Conservation (phyloP, 768 basidiomycete species). For the Mycena kentingensis region DNA sequence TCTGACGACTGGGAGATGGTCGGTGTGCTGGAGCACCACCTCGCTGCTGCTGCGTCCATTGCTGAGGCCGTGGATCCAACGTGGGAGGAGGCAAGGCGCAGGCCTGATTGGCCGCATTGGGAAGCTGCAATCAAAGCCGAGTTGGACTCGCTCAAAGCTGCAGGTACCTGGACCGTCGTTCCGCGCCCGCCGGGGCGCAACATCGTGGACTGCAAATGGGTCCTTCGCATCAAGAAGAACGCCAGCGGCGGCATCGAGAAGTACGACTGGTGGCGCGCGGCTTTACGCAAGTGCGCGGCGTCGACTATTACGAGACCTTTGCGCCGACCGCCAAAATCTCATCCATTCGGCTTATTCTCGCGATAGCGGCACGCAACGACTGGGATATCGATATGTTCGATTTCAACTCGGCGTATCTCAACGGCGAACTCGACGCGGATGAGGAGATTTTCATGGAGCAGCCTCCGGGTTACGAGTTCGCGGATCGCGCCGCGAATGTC, state of each 20-base stretch:
- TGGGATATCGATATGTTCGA: too few species aligned
- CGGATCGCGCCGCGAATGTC: slow-evolving; percentile 10
- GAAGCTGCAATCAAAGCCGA: slow-evolving; percentile 9
- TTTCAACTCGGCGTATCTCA: slow-evolving; percentile 39
- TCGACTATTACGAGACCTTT: too few species aligned
- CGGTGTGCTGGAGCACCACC: slow-evolving; percentile 16
- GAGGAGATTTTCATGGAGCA: slow-evolving; percentile 37
- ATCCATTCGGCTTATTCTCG: slow-evolving; percentile 20
- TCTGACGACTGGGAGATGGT: slow-evolving; percentile 1
- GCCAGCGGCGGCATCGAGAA: slow-evolving; percentile 30
- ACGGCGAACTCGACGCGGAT: slow-evolving; percentile 13
- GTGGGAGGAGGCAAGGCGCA: too few species aligned
- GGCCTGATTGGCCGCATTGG: slow-evolving; percentile 19
- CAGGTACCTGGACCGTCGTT: slow-evolving; percentile 26
- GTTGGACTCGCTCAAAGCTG: slow-evolving; percentile 9
- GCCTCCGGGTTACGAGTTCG: slow-evolving; percentile 25
- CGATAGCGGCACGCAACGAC: too few species aligned
- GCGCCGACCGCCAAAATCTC: slow-evolving; percentile 25
- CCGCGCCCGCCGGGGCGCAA: slow-evolving; percentile 27
- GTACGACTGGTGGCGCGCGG: slow-evolving; percentile 35
- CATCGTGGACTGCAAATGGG: too few species aligned
- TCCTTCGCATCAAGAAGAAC: slow-evolving; percentile 22
- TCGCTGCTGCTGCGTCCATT: slow-evolving; percentile 9
- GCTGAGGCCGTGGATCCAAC: slow-evolving; percentile 20
- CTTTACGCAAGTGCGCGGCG: too few species aligned